phyloP scores from a whole-genome alignment of 495 filamentous ascomycete genomes.

The Aspergillus nanangensis region DNA sequence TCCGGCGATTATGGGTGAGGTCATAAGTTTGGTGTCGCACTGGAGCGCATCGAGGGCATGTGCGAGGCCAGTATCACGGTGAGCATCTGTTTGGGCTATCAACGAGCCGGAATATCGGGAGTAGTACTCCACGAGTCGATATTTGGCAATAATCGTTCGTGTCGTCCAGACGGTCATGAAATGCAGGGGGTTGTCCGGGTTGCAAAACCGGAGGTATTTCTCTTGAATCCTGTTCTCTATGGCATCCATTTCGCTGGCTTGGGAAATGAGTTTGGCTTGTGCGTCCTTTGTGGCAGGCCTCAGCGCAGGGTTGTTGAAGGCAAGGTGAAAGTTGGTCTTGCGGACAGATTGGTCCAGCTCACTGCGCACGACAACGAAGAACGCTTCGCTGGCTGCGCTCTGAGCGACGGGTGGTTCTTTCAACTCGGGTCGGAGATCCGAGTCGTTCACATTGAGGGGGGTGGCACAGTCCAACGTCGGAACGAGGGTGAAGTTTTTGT shows the following conservation, averaged over 20 bases:
- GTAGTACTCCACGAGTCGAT: slow-evolving; percentile 42
- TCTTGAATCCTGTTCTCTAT: slow-evolving; percentile 44
- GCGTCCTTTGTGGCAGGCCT: slow-evolving; percentile 29
- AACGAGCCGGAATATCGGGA: slow-evolving; percentile 20
- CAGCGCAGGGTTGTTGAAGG: slow-evolving; percentile 46
- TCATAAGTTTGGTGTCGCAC: slow-evolving; percentile 45
- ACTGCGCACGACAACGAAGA: slow-evolving; percentile 47
- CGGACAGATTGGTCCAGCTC: slow-evolving; percentile 47
- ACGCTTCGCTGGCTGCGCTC: slow-evolving; percentile 39
- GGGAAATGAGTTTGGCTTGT: too few relatives aligned
- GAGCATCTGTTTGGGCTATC: slow-evolving; percentile 18
- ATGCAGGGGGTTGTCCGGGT: slow-evolving; percentile 47
- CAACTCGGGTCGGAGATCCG: slow-evolving; percentile 49
- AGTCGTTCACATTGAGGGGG: slow-evolving; percentile 55
- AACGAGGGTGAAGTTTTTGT: slow-evolving; percentile 28
- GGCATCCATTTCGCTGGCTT: slow-evolving; percentile 22
- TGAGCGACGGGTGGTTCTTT: slow-evolving; percentile 31
- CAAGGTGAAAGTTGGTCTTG: slow-evolving; percentile 41
- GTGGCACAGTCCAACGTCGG: slow-evolving; percentile 53
- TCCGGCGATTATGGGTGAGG: slow-evolving; percentile 37
- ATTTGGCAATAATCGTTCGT: slow-evolving; percentile 41
- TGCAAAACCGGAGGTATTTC: slow-evolving; percentile 41
- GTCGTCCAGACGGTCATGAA: slow-evolving; percentile 50
- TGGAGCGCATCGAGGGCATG: slow-evolving; percentile 42
- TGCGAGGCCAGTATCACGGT: slow-evolving; percentile 31